phyloP scores from a whole-genome alignment of 2,329 filamentous ascomycete species.

The Ophiostoma quercus region DNA sequence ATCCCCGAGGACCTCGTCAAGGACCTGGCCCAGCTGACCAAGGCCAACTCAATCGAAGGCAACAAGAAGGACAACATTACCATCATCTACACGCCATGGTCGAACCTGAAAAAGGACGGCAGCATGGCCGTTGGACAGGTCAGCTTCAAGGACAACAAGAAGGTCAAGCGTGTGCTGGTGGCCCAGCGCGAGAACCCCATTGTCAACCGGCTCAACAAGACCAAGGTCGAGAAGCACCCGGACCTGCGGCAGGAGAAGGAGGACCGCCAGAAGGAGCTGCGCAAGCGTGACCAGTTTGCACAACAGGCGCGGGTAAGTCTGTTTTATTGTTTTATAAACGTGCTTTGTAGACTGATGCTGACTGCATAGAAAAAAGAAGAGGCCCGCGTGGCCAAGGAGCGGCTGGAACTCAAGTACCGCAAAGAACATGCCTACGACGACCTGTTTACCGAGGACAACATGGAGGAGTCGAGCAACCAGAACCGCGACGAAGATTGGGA shows the following conservation, averaged over 20 bases:
- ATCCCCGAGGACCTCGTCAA: slow-evolving; percentile 69
- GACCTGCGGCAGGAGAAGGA: slow-evolving; percentile 80
- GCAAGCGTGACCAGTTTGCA: slow-evolving; percentile 63
- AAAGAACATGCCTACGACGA: slow-evolving; percentile 98
- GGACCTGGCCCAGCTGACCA: slow-evolving; percentile 95
- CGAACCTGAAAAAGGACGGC: slow-evolving; percentile 90
- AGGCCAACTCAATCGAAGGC: slow-evolving; percentile 97
- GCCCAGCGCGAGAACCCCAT: slow-evolving; percentile 77
- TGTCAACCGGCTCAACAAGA: slow-evolving; percentile 98
- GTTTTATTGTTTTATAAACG: not conserved
- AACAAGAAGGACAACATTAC: slow-evolving; percentile 99
- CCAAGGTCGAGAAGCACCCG: slow-evolving; percentile 79
- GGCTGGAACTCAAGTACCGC: slow-evolving; percentile 85
- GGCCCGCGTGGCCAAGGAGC: slow-evolving; percentile 65
- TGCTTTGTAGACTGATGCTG: not conserved
- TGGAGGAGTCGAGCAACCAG: slow-evolving; percentile 77
- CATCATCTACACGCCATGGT: slow-evolving; percentile 93
- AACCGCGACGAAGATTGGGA: slow-evolving; percentile 70
- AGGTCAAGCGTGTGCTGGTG: slow-evolving; percentile 79
- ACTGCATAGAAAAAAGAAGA: slow-evolving; percentile 67
- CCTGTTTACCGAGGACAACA: slow-evolving; percentile 75
- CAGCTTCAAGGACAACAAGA: slow-evolving; percentile 82
- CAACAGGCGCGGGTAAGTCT: slow-evolving; percentile 40
- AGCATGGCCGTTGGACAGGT: slow-evolving; percentile 95
- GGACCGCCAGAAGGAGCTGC: slow-evolving; percentile 63